A percentile compares a stretch with the other conserved stretches of the same genome.
These are phyloP conservation scores for Lasiosphaeria miniovina DNA, from an alignment of 495 filamentous ascomycete genomes.

Conservation along the genomic window DNA sequence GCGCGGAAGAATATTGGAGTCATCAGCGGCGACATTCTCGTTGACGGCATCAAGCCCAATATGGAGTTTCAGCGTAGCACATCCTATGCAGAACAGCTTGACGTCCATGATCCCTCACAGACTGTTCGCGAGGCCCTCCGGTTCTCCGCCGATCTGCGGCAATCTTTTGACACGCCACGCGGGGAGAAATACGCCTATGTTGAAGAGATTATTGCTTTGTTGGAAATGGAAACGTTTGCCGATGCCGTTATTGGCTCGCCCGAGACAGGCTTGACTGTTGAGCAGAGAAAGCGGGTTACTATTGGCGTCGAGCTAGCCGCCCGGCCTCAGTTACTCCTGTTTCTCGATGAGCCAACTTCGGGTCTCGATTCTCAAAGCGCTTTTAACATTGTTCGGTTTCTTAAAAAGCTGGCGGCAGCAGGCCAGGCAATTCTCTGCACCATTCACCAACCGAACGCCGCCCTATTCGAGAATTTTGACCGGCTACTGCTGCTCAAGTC, in stretches of 20 bases:
- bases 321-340: constrained; percentile 80
- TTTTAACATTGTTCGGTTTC: constrained; percentile 85
- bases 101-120: constrained; percentile 72
- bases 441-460: constrained; percentile 86
- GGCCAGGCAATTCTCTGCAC: constrained; percentile 91
- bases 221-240: constrained; percentile 81
- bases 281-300: constrained; percentile 85
- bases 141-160: constrained; percentile 79
- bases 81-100: constrained; percentile 78
- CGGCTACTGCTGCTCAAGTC: constrained; percentile 63
- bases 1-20: constrained; percentile 76
- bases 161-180: constrained; percentile 63
- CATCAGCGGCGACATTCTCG: constrained; percentile 67
- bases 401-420: constrained; percentile 75
- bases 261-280: constrained; percentile 79
- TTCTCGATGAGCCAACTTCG: constrained; percentile 87
- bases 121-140: constrained; percentile 82
- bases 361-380: constrained; percentile 82
- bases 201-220: constrained; percentile 72
- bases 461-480: constrained; percentile 80
- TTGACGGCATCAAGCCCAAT: constrained; percentile 65
- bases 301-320: constrained; percentile 87
- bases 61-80: constrained; percentile 77
- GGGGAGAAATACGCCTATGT: constrained; percentile 81
- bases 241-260: constrained; percentile 80